phyloP scores from a whole-genome alignment of 1,139 yeast genomes.

The Debaryomyces sp. region DNA sequence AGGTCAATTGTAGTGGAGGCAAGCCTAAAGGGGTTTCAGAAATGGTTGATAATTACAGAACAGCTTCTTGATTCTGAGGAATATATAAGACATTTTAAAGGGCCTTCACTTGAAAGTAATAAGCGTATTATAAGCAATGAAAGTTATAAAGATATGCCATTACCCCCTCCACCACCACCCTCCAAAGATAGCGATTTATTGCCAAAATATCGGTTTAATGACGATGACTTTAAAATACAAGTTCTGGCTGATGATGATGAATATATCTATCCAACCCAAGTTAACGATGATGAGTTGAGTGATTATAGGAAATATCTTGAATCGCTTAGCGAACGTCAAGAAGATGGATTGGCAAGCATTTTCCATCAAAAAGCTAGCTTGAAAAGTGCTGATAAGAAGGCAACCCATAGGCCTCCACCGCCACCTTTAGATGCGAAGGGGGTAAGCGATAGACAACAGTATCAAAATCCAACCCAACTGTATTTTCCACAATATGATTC shows the following conservation, averaged over 20 bases:
- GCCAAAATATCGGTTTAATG: constrained; percentile 23
- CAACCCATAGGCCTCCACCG: constrained; percentile 19
- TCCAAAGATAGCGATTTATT: constrained; percentile 18
- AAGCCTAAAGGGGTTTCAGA: constrained; percentile 72
- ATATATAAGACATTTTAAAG: constrained; percentile 31
- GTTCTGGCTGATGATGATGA: constrained; percentile 8
- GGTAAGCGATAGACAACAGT: background rate
- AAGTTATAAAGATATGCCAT: constrained; percentile 29
- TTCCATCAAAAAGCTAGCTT: constrained; percentile 7
- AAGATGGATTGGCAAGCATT: constrained; percentile 9
- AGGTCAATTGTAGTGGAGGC: constrained; percentile 77
- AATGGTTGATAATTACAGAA: constrained; percentile 84
- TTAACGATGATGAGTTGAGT: constrained; percentile 10
- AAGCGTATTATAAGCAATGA: constrained; percentile 20
- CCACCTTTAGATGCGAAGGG: constrained; percentile 11
- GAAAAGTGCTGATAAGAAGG: background rate
- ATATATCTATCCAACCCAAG: constrained; percentile 15
- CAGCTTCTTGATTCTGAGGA: constrained; percentile 52
- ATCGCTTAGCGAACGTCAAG: constrained; percentile 11
- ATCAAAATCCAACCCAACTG: background rate
- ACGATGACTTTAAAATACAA: constrained; percentile 13
- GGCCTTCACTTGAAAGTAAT: constrained; percentile 14
- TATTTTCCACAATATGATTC: background rate
- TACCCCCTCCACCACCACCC: constrained; percentile 23
- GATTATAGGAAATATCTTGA: constrained; percentile 15